Conservation (phyloP, 495 filamentous ascomycete genomes). For the Darksidea phi region DNA sequence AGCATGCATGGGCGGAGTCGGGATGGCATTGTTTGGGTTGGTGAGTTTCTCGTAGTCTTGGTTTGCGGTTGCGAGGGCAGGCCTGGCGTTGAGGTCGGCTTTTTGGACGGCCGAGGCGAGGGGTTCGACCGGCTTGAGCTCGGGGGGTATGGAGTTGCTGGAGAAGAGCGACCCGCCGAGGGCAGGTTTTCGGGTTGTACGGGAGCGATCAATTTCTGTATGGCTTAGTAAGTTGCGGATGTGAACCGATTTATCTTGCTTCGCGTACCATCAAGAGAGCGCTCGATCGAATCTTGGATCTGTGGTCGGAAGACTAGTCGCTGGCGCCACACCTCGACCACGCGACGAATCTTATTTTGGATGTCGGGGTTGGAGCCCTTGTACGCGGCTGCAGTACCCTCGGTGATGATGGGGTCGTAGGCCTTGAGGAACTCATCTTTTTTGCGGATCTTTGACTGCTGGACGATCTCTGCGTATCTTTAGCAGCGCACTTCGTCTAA, state of each 20-base stretch:
- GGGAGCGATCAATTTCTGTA: conserved; percentile 76
- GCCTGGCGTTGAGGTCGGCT: conserved; percentile 59
- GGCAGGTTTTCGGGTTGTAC: conserved; percentile 61
- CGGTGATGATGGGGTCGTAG: conserved; percentile 84
- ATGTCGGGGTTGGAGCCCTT: conserved; percentile 80
- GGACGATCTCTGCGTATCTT: conserved; percentile 71
- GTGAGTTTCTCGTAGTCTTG: conserved; percentile 78
- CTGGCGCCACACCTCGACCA: conserved; percentile 91
- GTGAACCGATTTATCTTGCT: neutral
- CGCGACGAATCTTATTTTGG: conserved; percentile 80
- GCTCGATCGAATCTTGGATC: conserved; percentile 75
- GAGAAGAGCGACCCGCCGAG: conserved; percentile 71
- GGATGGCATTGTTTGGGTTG: conserved; percentile 61
- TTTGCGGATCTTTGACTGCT: conserved; percentile 86
- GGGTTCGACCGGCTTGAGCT: conserved; percentile 70
- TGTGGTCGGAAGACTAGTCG: conserved; percentile 78
- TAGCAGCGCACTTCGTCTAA: conserved; percentile 7
- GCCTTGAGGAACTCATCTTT: conserved; percentile 91
- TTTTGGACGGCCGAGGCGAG: conserved; percentile 73
- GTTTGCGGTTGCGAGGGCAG: conserved; percentile 64
- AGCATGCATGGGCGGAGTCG: conserved; percentile 83
- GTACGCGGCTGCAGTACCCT: conserved; percentile 80
- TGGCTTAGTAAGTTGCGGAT: neutral
- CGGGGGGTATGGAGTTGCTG: conserved; percentile 61
- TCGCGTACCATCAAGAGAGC: conserved; percentile 68